Conservation (phyloP, 1,284 basidiomycete genomes). For the Dichomitus squalens region DNA sequence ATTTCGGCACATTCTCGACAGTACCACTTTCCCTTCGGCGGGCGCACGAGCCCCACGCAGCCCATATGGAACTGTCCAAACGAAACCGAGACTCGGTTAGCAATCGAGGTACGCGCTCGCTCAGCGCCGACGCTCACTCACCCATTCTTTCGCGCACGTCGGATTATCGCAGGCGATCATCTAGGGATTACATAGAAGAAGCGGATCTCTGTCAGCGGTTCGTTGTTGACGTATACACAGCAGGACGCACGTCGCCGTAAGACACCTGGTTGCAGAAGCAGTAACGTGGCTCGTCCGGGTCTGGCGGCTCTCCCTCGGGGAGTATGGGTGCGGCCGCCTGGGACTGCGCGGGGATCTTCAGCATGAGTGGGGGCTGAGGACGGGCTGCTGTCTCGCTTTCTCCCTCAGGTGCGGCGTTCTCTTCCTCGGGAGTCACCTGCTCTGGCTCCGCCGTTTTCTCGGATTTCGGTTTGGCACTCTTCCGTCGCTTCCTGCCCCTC, state of each 20-base stretch:
- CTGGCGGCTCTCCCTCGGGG: conserved; percentile 21
- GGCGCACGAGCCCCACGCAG: conserved; percentile 65
- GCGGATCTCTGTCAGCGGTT: not conserved
- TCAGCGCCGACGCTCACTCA: conserved; percentile 35
- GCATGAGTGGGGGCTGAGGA: conserved; percentile 25
- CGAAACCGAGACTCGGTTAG: not conserved
- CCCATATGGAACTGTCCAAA: conserved; percentile 67
- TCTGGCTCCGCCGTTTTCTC: not conserved
- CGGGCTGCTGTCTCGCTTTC: too few species aligned
- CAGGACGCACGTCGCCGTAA: conserved; percentile 66
- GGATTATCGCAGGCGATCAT: conserved; percentile 84
- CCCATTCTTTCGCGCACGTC: conserved; percentile 78
- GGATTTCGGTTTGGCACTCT: not conserved
- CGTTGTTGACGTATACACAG: not conserved
- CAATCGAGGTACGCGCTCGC: not conserved
- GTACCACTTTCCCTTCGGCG: conserved; percentile 68
- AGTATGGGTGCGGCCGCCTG: not conserved
- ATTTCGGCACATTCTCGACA: conserved; percentile 56
- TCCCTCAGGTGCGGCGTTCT: too few species aligned
- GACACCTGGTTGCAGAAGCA: conserved; percentile 79
- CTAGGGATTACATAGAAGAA: conserved; percentile 38
- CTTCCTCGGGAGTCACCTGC: too few species aligned
- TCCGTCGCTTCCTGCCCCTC: conserved; percentile 19
- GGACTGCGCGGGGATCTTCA: conserved; percentile 32
- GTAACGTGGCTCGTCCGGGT: conserved; percentile 62